Percentiles rank a stretch among this genome's conserved stretches.
These are phyloP conservation scores for Yarrowia alimentaria DNA, from an alignment of 805 yeast genomes.

Conservation along the genomic window DNA sequence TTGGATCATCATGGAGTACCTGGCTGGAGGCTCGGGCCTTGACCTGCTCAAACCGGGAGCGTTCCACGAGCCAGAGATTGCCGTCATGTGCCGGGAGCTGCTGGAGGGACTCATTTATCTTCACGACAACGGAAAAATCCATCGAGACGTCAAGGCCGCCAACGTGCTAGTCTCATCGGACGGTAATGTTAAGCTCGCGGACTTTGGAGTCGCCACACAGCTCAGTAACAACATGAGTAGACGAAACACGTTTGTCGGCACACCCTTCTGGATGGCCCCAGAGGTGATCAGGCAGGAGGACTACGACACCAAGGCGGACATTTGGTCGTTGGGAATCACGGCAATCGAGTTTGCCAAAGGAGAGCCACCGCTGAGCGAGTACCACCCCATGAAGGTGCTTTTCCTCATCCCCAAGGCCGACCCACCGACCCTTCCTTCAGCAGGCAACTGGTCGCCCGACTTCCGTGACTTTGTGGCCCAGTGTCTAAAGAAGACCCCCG, in stretches of 20 bases:
- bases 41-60: constrained; percentile 56
- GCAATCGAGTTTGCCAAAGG: constrained; percentile 83
- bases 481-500: constrained; percentile 69
- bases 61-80: constrained; percentile 58
- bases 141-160: constrained; percentile 88
- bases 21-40: constrained; percentile 91
- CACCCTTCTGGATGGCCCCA: constrained; percentile 99
- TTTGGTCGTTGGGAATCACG: constrained; percentile 96
- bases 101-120: constrained; percentile 72
- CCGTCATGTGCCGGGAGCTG: constrained; percentile 61
- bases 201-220: constrained; percentile 91
- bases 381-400: constrained; percentile 75
- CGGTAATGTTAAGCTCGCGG: constrained; percentile 80
- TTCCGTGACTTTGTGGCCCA: constrained; percentile 55
- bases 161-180: constrained; percentile 69
- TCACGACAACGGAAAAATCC: constrained; percentile 73
- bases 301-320: constrained; percentile 83
- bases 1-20: constrained; percentile 93
- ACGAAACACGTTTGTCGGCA: constrained; percentile 83
- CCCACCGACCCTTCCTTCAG: constrained; percentile 51
- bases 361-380: constrained; percentile 69
- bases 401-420: constrained; percentile 63
- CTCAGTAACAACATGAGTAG: constrained; percentile 52
- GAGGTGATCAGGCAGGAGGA: constrained; percentile 68
- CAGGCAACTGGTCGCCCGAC: constrained; percentile 45